Conservation (phyloP, 176 grass and related monocot species). For the Eleusine coracana region DNA sequence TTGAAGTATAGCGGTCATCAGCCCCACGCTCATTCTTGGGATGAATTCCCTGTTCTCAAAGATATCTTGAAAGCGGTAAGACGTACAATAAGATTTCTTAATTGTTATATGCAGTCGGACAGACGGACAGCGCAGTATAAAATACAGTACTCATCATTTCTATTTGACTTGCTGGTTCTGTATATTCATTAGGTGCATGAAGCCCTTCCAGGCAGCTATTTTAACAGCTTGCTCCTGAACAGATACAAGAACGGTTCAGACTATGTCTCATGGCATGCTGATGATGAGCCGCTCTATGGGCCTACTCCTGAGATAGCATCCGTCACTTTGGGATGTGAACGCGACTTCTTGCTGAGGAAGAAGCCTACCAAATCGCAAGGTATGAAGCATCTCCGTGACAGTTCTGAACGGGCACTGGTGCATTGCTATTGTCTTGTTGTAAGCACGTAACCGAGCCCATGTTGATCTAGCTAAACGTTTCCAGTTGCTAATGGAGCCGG, state of each 20-base stretch:
- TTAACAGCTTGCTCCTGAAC: conserved; percentile 91
- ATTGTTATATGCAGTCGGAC: not conserved
- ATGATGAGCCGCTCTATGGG: conserved; percentile 80
- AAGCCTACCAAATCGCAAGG: conserved; percentile 65
- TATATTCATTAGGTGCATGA: conserved; percentile 64
- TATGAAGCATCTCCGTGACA: not conserved
- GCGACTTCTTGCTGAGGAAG: conserved; percentile 69
- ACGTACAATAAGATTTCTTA: not conserved
- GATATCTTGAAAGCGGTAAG: conserved; percentile 74
- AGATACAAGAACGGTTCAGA: conserved; percentile 80
- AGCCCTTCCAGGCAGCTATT: conserved; percentile 68
- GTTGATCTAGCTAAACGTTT: conserved; percentile 4
- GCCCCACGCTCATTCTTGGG: conserved; percentile 68
- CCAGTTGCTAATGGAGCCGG: conserved; percentile 33
- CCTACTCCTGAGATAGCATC: conserved; percentile 83
- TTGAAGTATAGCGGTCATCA: conserved; percentile 82
- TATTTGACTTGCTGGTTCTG: not conserved
- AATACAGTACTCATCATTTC: not conserved
- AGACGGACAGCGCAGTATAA: not conserved
- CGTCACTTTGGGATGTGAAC: conserved; percentile 73
- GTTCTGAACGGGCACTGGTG: not conserved
- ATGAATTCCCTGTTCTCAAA: conserved; percentile 85
- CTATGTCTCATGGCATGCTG: conserved; percentile 93
- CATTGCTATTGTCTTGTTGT: not conserved
- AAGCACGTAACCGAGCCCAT: not conserved